Percentiles rank a stretch among this genome's conserved stretches.
Evolutionary conservation across 1,139 yeast species (phyloP).

Genomic region (Debaryomyces subglobosus): DNA sequence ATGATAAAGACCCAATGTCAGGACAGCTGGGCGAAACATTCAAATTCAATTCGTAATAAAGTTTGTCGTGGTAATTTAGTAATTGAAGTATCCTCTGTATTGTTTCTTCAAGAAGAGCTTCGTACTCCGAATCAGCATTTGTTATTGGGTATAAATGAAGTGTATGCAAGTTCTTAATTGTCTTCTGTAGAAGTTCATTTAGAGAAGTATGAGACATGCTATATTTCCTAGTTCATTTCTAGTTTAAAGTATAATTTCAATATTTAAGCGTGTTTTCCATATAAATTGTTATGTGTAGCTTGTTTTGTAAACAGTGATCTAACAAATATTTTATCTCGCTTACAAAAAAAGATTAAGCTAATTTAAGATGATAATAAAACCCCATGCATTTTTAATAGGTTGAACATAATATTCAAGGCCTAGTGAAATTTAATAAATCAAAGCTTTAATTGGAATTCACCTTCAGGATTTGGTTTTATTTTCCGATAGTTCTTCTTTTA

Average conservation of each 20-base stretch:
- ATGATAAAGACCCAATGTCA: conserved; percentile 11
- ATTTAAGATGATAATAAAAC: neutral
- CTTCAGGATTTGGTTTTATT: neutral
- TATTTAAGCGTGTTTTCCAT: neutral
- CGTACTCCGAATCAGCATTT: conserved; percentile 18
- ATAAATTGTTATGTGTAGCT: neutral
- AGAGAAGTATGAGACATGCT: conserved; percentile 13
- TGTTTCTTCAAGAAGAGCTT: conserved; percentile 18
- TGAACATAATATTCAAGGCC: neutral
- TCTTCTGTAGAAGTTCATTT: conserved; percentile 25
- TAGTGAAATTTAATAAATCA: neutral
- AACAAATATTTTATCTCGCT: conserved; percentile 1
- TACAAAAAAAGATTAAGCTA: neutral
- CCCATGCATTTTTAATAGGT: neutral
- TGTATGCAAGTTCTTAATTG: conserved; percentile 26
- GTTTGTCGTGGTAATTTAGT: conserved; percentile 21
- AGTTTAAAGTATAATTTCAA: neutral
- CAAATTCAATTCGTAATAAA: conserved; percentile 14
- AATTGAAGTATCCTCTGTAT: conserved; percentile 19
- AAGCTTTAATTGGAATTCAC: neutral
- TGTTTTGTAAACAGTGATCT: neutral
- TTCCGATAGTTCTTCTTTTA: neutral
- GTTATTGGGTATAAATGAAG: conserved; percentile 18
- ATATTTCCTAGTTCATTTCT: conserved; percentile 5
- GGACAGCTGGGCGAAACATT: conserved; percentile 10